Conservation (phyloP, 1,284 basidiomycete genomes). For the Pyrrhoderma noxium region DNA sequence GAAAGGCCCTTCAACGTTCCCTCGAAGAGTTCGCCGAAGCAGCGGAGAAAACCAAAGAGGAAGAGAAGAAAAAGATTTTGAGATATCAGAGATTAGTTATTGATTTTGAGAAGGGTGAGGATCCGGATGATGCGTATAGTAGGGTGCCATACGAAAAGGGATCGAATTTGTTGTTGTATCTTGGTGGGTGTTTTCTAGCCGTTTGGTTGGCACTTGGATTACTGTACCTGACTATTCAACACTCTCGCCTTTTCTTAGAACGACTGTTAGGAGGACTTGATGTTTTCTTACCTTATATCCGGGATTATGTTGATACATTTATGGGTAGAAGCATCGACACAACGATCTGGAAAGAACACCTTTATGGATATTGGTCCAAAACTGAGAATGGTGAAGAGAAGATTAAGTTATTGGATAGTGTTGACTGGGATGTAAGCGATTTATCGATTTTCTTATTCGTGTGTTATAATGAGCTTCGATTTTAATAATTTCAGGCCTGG, state of each 20-base stretch:
- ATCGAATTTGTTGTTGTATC: constrained; percentile 59
- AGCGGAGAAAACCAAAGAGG: constrained; percentile 53
- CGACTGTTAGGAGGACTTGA: constrained; percentile 81
- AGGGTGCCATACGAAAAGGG: constrained; percentile 72
- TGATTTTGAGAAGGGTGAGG: constrained; percentile 75
- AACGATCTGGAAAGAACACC: constrained; percentile 79
- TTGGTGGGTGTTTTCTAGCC: no score
- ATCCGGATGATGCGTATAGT: constrained; percentile 79
- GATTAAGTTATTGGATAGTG: constrained; percentile 58
- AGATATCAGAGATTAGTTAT: constrained; percentile 87
- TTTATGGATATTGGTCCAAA: constrained; percentile 76
- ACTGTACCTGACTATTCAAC: background rate
- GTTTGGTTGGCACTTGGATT: no score
- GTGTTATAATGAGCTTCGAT: background rate
- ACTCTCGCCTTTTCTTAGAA: no score
- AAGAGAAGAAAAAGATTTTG: no score
- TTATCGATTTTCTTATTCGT: background rate
- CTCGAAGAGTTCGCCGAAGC: constrained; percentile 56
- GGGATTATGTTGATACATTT: constrained; percentile 75
- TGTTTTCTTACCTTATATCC: constrained; percentile 77
- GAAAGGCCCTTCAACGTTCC: constrained; percentile 67
- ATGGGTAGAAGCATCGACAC: constrained; percentile 84
- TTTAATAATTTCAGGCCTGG: no score
- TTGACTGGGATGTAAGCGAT: constrained; percentile 71
- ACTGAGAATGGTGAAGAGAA: constrained; percentile 55